Evolutionary conservation across 2,329 filamentous ascomycete species (phyloP), one percentile per base, ranked within the genome.

Genomic region (Knufia petricola): DNA sequence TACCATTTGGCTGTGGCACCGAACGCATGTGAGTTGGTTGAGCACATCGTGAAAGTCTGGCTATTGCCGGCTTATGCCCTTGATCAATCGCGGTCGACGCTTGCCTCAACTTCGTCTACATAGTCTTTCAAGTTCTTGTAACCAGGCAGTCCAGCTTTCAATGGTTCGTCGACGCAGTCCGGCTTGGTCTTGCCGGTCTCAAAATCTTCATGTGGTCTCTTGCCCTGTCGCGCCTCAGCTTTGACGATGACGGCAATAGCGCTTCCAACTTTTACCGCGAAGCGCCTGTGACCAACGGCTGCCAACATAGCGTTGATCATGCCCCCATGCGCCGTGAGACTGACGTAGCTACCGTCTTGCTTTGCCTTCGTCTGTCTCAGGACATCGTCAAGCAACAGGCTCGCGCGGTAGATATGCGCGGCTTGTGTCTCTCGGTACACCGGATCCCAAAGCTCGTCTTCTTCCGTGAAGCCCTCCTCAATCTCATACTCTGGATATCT

Each of bases 271-370:
- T 61, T 61, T 50, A 77, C 50, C 10, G 58, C 54, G 59, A 77
- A 77, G 32, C 56, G 46, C 9, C 70, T 63, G 61, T 77, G 74
- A 0, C 68, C 69, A 32, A 68, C 48, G 13, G 67, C 50, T 60
- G 68, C 59, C 50, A 82, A 59, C 20, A 80, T 63, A 55, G 74
- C 75, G 3, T 68, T 70, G 53, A 81, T 81, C 2, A 74, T 73
- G 0, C 78, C 78, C 1, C 75, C 78, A 60, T 82, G 79, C 41
- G 71, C 71, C 1, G 77, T 81, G 28, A 82, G 60, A 3, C 73
- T 76, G 21, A 82, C 61, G 0, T 66, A 67, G 53, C 63, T 71
- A 2, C 60, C 55, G 48, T 77, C 74, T n/a, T 63, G 60, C 0
- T 54, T 55, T 28, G 3, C 9, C 17, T 12, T n/a, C 13, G n/a